Evolutionary conservation across 176 grass and related monocot genomes (phyloP).

Genomic region (Triticum monococcum): DNA sequence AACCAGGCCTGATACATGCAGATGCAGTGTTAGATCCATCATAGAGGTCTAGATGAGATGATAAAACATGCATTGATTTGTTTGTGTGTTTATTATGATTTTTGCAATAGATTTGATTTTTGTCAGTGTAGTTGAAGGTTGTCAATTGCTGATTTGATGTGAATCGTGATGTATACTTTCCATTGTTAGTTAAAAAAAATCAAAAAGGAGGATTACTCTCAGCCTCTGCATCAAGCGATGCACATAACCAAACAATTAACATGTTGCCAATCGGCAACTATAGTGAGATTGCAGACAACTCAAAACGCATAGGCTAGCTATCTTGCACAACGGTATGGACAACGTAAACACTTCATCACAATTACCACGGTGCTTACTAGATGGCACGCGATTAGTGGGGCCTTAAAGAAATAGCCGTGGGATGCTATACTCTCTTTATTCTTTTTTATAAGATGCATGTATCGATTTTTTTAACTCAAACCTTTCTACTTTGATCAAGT

Average conservation of each 20-base stretch:
- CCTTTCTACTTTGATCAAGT: no score
- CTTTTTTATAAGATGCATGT: no score
- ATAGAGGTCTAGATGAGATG: background rate
- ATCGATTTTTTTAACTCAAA: no score
- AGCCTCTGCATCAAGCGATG: no score
- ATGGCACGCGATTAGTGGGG: no score
- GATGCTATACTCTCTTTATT: no score
- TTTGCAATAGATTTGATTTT: background rate
- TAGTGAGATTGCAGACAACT: background rate
- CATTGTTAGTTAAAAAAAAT: background rate
- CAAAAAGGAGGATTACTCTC: no score
- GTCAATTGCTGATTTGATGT: background rate
- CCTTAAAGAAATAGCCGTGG: no score
- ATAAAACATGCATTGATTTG: background rate
- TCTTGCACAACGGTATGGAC: no score
- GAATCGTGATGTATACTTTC: background rate
- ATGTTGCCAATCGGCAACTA: background rate
- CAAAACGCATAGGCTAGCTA: background rate
- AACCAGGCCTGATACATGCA: no score
- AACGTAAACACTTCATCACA: no score
- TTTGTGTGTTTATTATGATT: background rate
- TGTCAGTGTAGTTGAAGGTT: background rate
- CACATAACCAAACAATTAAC: background rate
- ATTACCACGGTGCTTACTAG: no score
- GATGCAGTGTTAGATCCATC: background rate